Evolutionary conservation across 1,284 basidiomycete species (phyloP).

Genomic region (Sphaerobolus stellatus): DNA sequence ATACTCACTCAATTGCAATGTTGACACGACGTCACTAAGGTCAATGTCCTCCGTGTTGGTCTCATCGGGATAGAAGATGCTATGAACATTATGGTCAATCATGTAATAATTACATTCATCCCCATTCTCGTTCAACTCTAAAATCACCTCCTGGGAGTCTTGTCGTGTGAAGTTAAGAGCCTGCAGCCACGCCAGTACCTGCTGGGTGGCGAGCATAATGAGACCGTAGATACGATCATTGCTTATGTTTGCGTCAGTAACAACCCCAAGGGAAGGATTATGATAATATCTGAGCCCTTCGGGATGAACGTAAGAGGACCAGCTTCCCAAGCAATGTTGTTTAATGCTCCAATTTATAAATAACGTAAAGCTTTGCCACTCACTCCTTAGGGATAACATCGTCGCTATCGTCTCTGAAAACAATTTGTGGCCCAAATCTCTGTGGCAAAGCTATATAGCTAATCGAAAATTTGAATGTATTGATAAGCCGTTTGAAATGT

Average conservation of each 20-base stretch:
- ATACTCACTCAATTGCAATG: conserved; percentile 44
- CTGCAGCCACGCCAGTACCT: too few species aligned
- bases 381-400: too few species aligned
- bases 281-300: background rate
- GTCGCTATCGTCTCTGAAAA: too few species aligned
- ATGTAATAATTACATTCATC: conserved; percentile 54
- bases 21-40: conserved; percentile 36
- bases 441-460: too few species aligned
- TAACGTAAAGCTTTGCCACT: too few species aligned
- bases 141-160: conserved; percentile 46
- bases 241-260: background rate
- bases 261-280: background rate
- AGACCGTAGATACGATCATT: background rate
- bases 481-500: too few species aligned
- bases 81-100: conserved; percentile 43
- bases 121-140: conserved; percentile 42
- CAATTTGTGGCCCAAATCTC: too few species aligned
- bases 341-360: too few species aligned
- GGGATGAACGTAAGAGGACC: background rate
- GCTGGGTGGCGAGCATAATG: too few species aligned
- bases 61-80: conserved; percentile 51
- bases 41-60: conserved; percentile 34
- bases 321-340: too few species aligned
- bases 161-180: too few species aligned
- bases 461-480: too few species aligned